Base-by-base conservation (phyloP, 2,329 filamentous ascomycete species). In the Coniochaeta sp. region DNA sequence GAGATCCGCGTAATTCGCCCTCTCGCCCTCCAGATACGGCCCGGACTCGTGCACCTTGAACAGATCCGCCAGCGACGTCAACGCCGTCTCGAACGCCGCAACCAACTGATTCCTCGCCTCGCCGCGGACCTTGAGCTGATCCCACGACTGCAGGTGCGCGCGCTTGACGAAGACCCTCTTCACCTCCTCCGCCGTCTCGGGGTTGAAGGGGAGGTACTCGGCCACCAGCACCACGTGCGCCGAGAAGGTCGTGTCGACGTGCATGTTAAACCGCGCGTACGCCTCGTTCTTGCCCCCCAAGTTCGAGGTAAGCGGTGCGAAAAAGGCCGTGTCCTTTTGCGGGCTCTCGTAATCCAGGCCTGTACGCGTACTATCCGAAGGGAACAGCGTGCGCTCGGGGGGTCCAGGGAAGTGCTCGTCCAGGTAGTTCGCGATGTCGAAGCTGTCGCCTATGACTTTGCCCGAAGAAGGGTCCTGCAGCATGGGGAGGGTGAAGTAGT, bases 341-440 rank as follows among this genome's bases (percentile, higher is more conserved):
- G 48, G 52, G 55, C 63, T 72, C 45, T 54, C 54, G 52, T 67
- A 78, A 50, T 75, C 71, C 14, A 79, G 66, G 6, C 64, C 62
- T n/a, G n/a, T n/a, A n/a, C n/a, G n/a, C n/a, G n/a, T n/a, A n/a
- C n/a, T n/a, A 3, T 65, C 62, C 3, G 63, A 47, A 0, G 75
- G 75, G 57, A 85, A 79, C 2, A 85, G 68, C 45, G 71, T 62
- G 0, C 72, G 71, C 1, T 60, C 67, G 1, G 74, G 74, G 0
- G 71, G 62, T 27, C 63, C 52, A 0, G 79, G 78, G 51, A 78
- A 82, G 0, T 62, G 70, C 1, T 71, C 65, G 22, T 85, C 74
- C 2, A 86, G 70, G 58, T 84, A 78, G 24, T 75, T 64, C 6
- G 83, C 83, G 54, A 86, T 86, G 50, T 86, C 83, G 59, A 85